A percentile compares a stretch with the other conserved stretches of the same genome.
Conservation (phyloP, 352 stramenopile species). For the Pythium sukuiense region DNA sequence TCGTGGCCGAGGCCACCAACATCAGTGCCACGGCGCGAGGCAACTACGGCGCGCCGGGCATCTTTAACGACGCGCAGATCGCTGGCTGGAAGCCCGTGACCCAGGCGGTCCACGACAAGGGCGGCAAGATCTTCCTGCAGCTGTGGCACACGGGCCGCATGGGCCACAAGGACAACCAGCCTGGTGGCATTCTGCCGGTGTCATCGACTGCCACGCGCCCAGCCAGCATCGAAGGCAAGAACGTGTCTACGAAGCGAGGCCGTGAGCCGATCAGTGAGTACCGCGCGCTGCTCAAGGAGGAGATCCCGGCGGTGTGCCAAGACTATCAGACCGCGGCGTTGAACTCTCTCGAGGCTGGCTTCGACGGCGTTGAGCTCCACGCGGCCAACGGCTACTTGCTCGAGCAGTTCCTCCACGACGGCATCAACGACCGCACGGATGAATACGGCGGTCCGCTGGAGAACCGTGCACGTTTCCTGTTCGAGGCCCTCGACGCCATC, state of each 20-base stretch:
- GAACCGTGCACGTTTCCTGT: slow-evolving; percentile 60
- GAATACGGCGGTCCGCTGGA: slow-evolving; percentile 70
- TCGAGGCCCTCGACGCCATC: slow-evolving; percentile 49
- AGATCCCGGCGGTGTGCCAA: slow-evolving; percentile 61
- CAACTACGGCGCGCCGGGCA: slow-evolving; percentile 32
- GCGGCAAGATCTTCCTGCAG: slow-evolving; percentile 63
- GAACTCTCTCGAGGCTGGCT: slow-evolving; percentile 37
- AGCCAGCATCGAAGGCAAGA: neutral
- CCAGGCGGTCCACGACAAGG: slow-evolving; percentile 62
- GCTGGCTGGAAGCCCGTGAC: slow-evolving; percentile 40
- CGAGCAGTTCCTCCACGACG: slow-evolving; percentile 75
- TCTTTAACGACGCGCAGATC: slow-evolving; percentile 39
- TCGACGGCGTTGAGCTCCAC: slow-evolving; percentile 67
- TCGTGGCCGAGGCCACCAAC: slow-evolving; percentile 43
- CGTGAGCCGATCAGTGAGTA: slow-evolving; percentile 39
- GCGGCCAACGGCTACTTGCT: slow-evolving; percentile 88
- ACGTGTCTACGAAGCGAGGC: slow-evolving; percentile 2
- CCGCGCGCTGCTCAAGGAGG: slow-evolving; percentile 49
- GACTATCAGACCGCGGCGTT: slow-evolving; percentile 56
- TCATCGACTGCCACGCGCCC: slow-evolving; percentile 30
- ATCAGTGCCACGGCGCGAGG: slow-evolving; percentile 27
- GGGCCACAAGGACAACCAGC: slow-evolving; percentile 41
- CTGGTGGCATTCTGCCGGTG: slow-evolving; percentile 32
- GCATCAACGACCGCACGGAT: slow-evolving; percentile 67
- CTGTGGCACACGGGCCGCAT: slow-evolving; percentile 72